A percentile compares a stretch with the other conserved stretches of the same genome.
These are phyloP conservation scores for Hymenoscyphus fraxineus DNA, from an alignment of 2,329 filamentous ascomycete species.

Conservation along the genomic window DNA sequence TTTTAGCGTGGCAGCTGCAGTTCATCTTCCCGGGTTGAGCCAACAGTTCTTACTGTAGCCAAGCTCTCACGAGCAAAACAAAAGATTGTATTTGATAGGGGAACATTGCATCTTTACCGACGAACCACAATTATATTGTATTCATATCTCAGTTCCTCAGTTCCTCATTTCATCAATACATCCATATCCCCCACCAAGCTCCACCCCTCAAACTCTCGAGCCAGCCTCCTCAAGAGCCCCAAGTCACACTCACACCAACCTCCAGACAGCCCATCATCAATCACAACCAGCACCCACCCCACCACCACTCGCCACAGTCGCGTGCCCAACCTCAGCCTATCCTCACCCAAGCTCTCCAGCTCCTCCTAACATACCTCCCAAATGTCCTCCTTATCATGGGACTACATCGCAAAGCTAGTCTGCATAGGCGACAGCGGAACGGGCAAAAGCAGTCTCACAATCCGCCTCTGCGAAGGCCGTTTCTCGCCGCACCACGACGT, in stretches of 20 bases:
- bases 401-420: slow-evolving; percentile 98
- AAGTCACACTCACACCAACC: not conserved
- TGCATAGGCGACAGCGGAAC: slow-evolving; percentile 96
- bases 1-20: slow-evolving; percentile 2
- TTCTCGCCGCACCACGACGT: slow-evolving; percentile 95
- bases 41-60: not conserved
- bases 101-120: not conserved
- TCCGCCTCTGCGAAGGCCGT: slow-evolving; percentile 92
- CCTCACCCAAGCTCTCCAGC: not conserved
- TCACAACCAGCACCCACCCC: not conserved
- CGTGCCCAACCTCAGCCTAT: slow-evolving; percentile 5
- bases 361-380: not conserved
- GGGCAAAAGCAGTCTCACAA: slow-evolving; percentile 90
- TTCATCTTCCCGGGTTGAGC: too few species aligned
- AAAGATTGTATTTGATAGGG: not conserved
- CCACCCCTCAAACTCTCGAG: not conserved
- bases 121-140: not conserved
- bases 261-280: not conserved
- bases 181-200: not conserved
- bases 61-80: slow-evolving; percentile 2
- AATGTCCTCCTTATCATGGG: slow-evolving; percentile 73
- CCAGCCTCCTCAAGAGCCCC: not conserved
- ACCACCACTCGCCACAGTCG: slow-evolving; percentile 1
- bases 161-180: not conserved
- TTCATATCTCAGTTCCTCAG: not conserved